Evolutionary conservation across 2,329 filamentous ascomycete species (phyloP).

Genomic region (Teratosphaeria nubilosa): DNA sequence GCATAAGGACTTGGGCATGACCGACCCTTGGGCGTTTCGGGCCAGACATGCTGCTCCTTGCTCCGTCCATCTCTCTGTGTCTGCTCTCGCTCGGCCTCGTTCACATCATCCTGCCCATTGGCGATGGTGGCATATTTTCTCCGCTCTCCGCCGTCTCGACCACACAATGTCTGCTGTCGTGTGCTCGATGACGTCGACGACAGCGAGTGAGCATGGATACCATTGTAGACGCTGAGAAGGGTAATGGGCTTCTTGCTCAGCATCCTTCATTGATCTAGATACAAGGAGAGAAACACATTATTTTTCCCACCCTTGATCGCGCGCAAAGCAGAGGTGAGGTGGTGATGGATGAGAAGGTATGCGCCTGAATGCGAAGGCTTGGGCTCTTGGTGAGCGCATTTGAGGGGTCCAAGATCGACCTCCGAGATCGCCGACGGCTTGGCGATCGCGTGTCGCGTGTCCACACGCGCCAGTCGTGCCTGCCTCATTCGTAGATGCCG

Average conservation of each 20-base stretch:
- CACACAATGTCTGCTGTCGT: constrained; percentile 18
- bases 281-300: constrained; percentile 11
- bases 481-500: neutral
- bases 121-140: constrained; percentile 25
- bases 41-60: constrained; percentile 18
- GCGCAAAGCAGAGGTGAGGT: neutral
- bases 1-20: constrained; percentile 73
- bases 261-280: constrained; percentile 19
- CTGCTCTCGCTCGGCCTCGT: constrained; percentile 11
- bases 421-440: neutral
- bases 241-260: constrained; percentile 27
- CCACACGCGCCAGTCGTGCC: neutral
- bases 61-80: constrained; percentile 11
- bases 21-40: constrained; percentile 27
- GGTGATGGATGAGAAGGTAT: neutral
- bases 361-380: neutral
- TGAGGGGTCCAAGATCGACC: neutral
- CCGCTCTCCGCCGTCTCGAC: constrained; percentile 6
- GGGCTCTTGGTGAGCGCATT: neutral
- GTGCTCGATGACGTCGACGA: constrained; percentile 34
- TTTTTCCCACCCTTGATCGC: constrained; percentile 1
- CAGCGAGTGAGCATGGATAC: constrained; percentile 16
- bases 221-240: constrained; percentile 22
- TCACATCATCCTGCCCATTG: constrained; percentile 13
- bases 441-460: neutral